phyloP scores from a whole-genome alignment of 192 early-diverging fungal species.

The Cladochytrium replicatum region DNA sequence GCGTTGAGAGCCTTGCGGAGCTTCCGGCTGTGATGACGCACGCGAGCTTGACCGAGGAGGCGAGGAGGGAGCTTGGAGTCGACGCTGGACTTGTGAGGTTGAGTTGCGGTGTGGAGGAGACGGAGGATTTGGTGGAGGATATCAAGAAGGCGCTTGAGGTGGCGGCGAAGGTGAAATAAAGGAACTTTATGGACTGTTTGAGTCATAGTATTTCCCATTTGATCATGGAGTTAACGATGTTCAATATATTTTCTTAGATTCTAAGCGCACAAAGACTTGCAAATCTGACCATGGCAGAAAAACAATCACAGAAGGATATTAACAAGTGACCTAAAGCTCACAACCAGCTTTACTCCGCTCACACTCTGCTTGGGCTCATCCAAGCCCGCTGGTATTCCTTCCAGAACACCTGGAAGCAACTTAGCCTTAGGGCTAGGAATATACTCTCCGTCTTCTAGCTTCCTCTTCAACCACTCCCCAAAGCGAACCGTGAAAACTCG shows the following conservation, averaged over 20 bases:
- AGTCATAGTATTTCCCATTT: too few species aligned
- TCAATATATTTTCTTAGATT: too few species aligned
- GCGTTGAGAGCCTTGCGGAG: constrained; percentile 91
- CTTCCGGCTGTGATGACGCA: constrained; percentile 96
- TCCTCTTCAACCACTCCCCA: too few species aligned
- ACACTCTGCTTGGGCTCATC: constrained; percentile 4
- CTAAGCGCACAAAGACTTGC: too few species aligned
- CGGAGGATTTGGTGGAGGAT: constrained; percentile 73
- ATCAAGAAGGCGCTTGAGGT: constrained; percentile 53
- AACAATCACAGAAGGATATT: too few species aligned
- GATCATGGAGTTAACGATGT: too few species aligned
- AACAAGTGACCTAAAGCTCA: constrained; percentile 5
- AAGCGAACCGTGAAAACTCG: too few species aligned
- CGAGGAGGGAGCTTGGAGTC: constrained; percentile 73
- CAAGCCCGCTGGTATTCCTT: neutral
- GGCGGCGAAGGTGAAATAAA: constrained; percentile 16
- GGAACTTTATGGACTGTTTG: too few species aligned
- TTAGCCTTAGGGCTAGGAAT: neutral
- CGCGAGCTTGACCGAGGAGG: constrained; percentile 77
- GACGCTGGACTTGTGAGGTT: constrained; percentile 88
- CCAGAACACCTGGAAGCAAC: constrained; percentile 1
- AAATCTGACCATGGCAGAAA: too few species aligned
- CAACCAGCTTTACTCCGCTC: constrained; percentile 6
- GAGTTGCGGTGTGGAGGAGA: constrained; percentile 87
- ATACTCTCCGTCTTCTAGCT: too few species aligned